Base-by-base conservation (phyloP, 495 filamentous ascomycete species). In the Neurospora sp. region DNA sequence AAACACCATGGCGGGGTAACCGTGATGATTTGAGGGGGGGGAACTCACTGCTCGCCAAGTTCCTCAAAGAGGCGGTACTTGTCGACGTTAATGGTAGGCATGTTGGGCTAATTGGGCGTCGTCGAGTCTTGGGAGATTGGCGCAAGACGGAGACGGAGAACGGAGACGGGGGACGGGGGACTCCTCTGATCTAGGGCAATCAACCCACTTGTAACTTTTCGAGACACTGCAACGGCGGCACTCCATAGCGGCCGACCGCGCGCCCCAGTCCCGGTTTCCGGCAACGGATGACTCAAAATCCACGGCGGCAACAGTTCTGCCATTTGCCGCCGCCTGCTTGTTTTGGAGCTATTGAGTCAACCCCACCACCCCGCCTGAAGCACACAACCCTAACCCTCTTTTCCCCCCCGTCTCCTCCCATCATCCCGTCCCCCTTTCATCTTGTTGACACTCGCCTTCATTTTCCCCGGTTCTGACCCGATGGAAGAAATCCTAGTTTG, bases 11-110 rank as follows among this genome's bases (percentile, higher is more conserved):
- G 77, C 70, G 76, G 77, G 77, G 76, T 74, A 76, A 69, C 40
- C 65, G 41, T 37, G 27, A 61, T 18, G 18, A 61, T 61, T 4
- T 35, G 31, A 35, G 4, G 31, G 31, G 31, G 12, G 41, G 12
- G 72, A 9, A 80, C 91, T 80, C 87, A 97, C 90, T 96, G 89
- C 81, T 91, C 90, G 76, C 94, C 95, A 71, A 99, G 87, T 77
- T 91, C 93, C 85, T 96, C 89, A 88, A 91, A 98, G 77, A 99
- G 93, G 73, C 90, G 93, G 74, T 93, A 93, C 85, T 98, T 99
- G 85, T 97, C 91, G 73, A 98, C 93, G 77, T 90, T 87, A 74
- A 99, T 96, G 79, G 96, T 99, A 84, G 96, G 96, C 91, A 94
- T 94, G 22, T 72, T 75, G 75, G 46, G 42, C 37, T 12, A 22